Conservation (phyloP, 306 rosid species). For the Lablab purpureus region DNA sequence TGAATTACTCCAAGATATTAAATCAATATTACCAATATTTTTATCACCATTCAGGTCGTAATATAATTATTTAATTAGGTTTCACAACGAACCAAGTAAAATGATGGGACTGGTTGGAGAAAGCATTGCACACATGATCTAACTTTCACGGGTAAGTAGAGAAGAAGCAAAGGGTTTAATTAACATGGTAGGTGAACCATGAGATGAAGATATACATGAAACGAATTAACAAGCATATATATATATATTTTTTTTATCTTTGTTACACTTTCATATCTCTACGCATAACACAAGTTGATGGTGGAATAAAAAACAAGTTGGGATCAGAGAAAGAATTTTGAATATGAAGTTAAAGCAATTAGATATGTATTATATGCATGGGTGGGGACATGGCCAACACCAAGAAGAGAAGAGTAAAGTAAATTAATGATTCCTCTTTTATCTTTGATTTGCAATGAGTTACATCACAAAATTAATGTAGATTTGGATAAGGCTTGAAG, state of each 20-base stretch:
- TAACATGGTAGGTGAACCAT: slow-evolving; percentile 49
- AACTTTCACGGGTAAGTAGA: slow-evolving; percentile 49
- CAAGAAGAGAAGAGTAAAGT: slow-evolving; percentile 42
- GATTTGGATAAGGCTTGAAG: slow-evolving; percentile 73
- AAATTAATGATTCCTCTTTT: slow-evolving; percentile 42
- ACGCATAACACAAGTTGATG: slow-evolving; percentile 67
- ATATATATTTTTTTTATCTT: slow-evolving; percentile 23
- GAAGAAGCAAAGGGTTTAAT: slow-evolving; percentile 32
- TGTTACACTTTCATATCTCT: slow-evolving; percentile 45
- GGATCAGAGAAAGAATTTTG: slow-evolving; percentile 47
- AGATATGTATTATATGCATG: slow-evolving; percentile 14
- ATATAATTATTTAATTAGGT: slow-evolving; percentile 9
- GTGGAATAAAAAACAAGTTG: slow-evolving; percentile 46
- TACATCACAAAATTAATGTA: slow-evolving; percentile 26
- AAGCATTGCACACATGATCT: slow-evolving; percentile 39
- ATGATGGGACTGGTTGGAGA: slow-evolving; percentile 42
- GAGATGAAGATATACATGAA: slow-evolving; percentile 26
- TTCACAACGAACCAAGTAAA: slow-evolving; percentile 33
- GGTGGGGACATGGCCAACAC: slow-evolving; percentile 46
- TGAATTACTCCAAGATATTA: background rate
- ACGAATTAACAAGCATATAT: slow-evolving; percentile 11
- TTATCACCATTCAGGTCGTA: background rate
- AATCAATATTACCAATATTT: background rate
- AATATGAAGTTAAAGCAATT: slow-evolving; percentile 43
- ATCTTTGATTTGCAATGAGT: slow-evolving; percentile 17